Evolutionary conservation across 441 rosid species (phyloP).

Genomic region (Capsella rubella): DNA sequence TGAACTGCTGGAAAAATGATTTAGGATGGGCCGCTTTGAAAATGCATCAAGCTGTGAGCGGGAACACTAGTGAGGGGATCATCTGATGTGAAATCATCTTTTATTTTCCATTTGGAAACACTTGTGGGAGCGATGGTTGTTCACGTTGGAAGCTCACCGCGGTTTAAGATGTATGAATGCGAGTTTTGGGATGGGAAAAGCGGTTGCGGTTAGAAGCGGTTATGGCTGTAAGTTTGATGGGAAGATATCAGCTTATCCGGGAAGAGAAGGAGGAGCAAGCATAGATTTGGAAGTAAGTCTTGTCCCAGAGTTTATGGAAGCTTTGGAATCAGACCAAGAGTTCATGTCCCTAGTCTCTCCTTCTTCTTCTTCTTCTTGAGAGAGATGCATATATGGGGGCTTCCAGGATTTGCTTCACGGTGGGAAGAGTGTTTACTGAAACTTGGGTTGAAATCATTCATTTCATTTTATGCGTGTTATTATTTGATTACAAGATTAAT

Average conservation of each 20-base stretch:
- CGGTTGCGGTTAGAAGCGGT: slow-evolving; percentile 68
- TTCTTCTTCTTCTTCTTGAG: slow-evolving; percentile 25
- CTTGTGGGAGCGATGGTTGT: slow-evolving; percentile 50
- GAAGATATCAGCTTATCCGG: slow-evolving; percentile 68
- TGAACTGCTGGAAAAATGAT: slow-evolving; percentile 40
- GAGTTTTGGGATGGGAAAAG: slow-evolving; percentile 85
- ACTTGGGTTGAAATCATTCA: too few species aligned
- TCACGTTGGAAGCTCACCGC: slow-evolving; percentile 74
- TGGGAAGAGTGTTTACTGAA: too few species aligned
- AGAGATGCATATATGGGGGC: background rate
- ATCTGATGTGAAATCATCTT: slow-evolving; percentile 36
- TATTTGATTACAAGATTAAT: too few species aligned
- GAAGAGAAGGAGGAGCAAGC: slow-evolving; percentile 73
- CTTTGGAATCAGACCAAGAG: slow-evolving; percentile 68
- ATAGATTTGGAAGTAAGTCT: slow-evolving; percentile 76
- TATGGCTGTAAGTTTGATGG: slow-evolving; percentile 68
- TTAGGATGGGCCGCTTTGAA: slow-evolving; percentile 71
- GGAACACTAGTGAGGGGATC: slow-evolving; percentile 47
- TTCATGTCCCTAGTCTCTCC: slow-evolving; percentile 54
- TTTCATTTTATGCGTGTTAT: too few species aligned
- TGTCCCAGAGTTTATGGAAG: slow-evolving; percentile 56
- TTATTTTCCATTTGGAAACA: slow-evolving; percentile 42
- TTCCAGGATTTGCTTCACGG: background rate
- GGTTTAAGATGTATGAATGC: slow-evolving; percentile 70
- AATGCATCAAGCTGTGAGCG: slow-evolving; percentile 56